A percentile compares a stretch with the other conserved stretches of the same genome.
These are phyloP conservation scores for Fallopia convolvulus DNA, from an alignment of 148 eudicot species.

Conservation along the genomic window DNA sequence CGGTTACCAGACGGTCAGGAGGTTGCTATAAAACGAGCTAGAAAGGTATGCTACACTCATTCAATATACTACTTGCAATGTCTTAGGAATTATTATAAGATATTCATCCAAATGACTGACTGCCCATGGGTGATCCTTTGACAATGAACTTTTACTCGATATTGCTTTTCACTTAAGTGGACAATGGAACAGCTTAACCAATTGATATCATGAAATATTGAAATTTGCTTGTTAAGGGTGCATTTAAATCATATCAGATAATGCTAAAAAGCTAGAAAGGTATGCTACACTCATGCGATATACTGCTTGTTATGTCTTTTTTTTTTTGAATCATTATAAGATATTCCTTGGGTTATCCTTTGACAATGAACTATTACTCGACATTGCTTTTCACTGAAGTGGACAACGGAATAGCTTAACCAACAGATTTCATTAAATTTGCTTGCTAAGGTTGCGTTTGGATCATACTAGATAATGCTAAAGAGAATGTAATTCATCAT, in stretches of 20 bases:
- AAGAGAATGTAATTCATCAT: too few species aligned
- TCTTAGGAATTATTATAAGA: not conserved
- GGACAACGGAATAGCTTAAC: not conserved
- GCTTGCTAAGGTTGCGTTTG: not conserved
- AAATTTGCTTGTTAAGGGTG: not conserved
- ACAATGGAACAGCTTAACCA: not conserved
- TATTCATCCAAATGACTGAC: not conserved
- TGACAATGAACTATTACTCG: not conserved
- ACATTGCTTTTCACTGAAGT: not conserved
- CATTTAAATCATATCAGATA: too few species aligned
- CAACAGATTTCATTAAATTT: not conserved
- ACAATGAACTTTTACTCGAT: not conserved
- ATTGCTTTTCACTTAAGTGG: not conserved
- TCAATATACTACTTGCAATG: not conserved
- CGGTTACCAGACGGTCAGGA: slow-evolving; percentile 65
- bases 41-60: slow-evolving; percentile 45
- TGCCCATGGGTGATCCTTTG: not conserved
- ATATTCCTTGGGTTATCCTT: not conserved
- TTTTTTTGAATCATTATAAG: not conserved
- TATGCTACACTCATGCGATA: slow-evolving; percentile 16
- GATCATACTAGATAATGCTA: too few species aligned
- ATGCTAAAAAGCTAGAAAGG: slow-evolving; percentile 54
- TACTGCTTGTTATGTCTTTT: not conserved
- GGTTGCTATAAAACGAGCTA: slow-evolving; percentile 92
- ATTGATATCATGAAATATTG: not conserved